A percentile compares a stretch with the other conserved stretches of the same genome.
Evolutionary conservation across 345 rosid genomes (phyloP).

Genomic region (Lagerstroemia speciosa): DNA sequence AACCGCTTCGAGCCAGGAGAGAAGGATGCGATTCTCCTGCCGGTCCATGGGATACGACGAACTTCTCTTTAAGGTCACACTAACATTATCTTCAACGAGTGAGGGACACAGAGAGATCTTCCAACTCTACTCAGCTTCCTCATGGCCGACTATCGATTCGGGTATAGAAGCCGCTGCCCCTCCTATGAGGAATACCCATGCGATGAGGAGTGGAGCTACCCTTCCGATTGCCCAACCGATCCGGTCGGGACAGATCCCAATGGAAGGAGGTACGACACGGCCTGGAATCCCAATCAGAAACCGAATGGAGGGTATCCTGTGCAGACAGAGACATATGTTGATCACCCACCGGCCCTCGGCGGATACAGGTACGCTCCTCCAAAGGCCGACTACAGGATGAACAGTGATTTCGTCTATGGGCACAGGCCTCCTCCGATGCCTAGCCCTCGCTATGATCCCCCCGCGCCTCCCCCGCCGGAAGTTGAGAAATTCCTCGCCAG

Average conservation of each 20-base stretch:
- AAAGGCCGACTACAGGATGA: too few relatives aligned
- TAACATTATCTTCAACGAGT: neutral
- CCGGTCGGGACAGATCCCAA: neutral
- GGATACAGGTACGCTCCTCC: too few relatives aligned
- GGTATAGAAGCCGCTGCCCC: neutral
- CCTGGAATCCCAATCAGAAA: neutral
- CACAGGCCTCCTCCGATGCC: too few relatives aligned
- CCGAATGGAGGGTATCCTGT: neutral
- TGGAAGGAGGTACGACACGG: neutral
- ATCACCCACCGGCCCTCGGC: neutral
- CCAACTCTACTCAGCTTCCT: neutral
- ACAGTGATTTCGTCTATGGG: too few relatives aligned
- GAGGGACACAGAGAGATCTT: neutral
- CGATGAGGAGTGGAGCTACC: neutral
- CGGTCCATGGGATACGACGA: neutral
- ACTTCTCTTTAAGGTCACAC: neutral
- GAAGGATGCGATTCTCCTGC: neutral
- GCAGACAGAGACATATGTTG: too few relatives aligned
- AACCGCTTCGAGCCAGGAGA: neutral
- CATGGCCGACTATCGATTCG: neutral
- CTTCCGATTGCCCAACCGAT: neutral
- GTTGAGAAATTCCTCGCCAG: too few relatives aligned
- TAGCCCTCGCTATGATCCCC: too few relatives aligned
- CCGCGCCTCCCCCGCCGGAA: too few relatives aligned
- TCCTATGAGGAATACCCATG: neutral